Evolutionary conservation across 805 yeast species (phyloP), one percentile per base, ranked within the genome.

Genomic region (Ascoidea rubescens): DNA sequence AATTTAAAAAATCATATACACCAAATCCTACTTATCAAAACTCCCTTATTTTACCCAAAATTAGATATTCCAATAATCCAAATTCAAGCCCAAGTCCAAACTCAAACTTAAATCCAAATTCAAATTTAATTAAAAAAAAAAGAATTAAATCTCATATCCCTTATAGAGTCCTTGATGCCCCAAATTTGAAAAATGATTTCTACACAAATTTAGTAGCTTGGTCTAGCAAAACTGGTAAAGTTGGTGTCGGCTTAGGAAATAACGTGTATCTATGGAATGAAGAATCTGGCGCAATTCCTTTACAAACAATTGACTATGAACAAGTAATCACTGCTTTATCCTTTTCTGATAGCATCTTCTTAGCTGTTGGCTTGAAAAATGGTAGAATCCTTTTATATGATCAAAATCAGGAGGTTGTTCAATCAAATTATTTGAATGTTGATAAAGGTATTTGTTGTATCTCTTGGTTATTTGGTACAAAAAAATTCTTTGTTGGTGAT

Each of bases 201-300:
- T 88, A 87, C 64, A 74, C 87, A 1, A 85, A 85, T 60, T 68
- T 85, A 52, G 74, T 87, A 0, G 75, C 87, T 5, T 87, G 95
- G 95, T 79, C 89, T 0, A 62, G 61, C 5, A 58, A 58, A 14
- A 65, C 78, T 1, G 71, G 71, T 46, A 69, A 68, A 30, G 67
- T 87, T 0, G 82, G 82, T 0, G 87, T 87, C 1, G 96, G 90
- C 0, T 67, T 87, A 37, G 82, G 79, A 0, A 59, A 69, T 4
- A 65, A 73, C 4, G 82, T 77, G 0, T 84, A 77, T 61, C 60
- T 80, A 33, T 87, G 95, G 93, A 72, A 76, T 10, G 78, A 74
- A 48, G 64, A 61, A 7, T 62, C 66, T 12, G 79, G 79, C 2
- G 75, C 79, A 1, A 59, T 79, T 32, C 69, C 70, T 16, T 63